Conservation (phyloP, 768 basidiomycete species). For the Mycena belliarum region DNA sequence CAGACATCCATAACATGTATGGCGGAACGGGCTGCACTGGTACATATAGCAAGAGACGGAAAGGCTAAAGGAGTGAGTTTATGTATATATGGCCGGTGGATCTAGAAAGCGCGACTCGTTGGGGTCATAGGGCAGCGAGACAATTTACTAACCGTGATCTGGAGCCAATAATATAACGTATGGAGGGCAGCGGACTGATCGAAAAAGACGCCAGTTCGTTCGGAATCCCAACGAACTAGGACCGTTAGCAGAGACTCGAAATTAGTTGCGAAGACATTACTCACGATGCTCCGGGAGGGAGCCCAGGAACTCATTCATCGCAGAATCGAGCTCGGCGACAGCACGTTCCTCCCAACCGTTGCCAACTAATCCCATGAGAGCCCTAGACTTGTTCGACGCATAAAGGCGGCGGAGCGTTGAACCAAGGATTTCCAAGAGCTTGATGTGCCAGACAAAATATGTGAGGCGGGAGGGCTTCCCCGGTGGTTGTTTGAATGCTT, state of each 20-base stretch:
- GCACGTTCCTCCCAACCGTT: constrained; percentile 56
- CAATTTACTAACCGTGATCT: constrained; percentile 39
- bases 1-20: constrained; percentile 42
- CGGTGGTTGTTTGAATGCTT: constrained; percentile 62
- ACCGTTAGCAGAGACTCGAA: not conserved
- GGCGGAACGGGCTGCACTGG: constrained; percentile 50
- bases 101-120: constrained; percentile 34
- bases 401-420: constrained; percentile 62
- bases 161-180: constrained; percentile 40
- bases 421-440: constrained; percentile 62
- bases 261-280: constrained; percentile 15
- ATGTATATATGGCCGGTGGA: constrained; percentile 51
- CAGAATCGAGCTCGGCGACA: constrained; percentile 63
- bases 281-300: constrained; percentile 57
- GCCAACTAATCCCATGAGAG: constrained; percentile 43
- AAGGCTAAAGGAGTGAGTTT: constrained; percentile 33
- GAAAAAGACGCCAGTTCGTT: constrained; percentile 34
- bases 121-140: constrained; percentile 32
- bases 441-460: constrained; percentile 54
- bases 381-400: constrained; percentile 43
- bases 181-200: constrained; percentile 41
- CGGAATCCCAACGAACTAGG: constrained; percentile 27
- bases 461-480: constrained; percentile 56
- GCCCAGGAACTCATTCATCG: constrained; percentile 63
- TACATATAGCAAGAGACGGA: constrained; percentile 53